Evolutionary conservation across 805 yeast genomes (phyloP).

Genomic region (Brettanomyces naardenensis): DNA sequence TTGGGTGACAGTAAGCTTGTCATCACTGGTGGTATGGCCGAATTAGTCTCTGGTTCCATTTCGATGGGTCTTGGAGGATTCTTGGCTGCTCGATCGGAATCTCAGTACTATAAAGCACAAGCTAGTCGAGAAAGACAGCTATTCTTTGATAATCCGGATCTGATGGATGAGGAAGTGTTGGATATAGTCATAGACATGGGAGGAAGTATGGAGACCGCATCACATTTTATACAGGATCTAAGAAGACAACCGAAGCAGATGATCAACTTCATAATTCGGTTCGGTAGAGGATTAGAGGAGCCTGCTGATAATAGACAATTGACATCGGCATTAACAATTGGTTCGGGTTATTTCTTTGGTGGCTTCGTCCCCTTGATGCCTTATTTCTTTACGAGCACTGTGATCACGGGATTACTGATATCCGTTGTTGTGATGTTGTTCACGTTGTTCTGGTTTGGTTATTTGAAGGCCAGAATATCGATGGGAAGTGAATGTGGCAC

Average conservation of each 20-base stretch:
- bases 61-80: conserved; percentile 98
- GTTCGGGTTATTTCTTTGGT: conserved; percentile 81
- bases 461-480: conserved; percentile 73
- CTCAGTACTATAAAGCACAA: conserved; percentile 64
- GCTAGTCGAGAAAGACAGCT: conserved; percentile 63
- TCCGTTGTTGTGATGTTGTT: conserved; percentile 77
- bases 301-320: conserved; percentile 90
- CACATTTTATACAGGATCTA: conserved; percentile 68
- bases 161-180: conserved; percentile 68
- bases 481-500: conserved; percentile 71
- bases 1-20: conserved; percentile 86
- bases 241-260: conserved; percentile 69
- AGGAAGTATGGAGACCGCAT: conserved; percentile 63
- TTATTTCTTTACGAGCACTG: conserved; percentile 74
- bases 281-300: conserved; percentile 89
- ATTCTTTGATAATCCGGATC: conserved; percentile 56
- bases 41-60: conserved; percentile 92
- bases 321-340: conserved; percentile 84
- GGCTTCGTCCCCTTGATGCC: conserved; percentile 90
- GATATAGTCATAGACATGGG: conserved; percentile 75
- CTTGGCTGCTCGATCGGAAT: conserved; percentile 87
- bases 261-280: conserved; percentile 81
- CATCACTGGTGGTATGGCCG: conserved; percentile 97
- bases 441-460: conserved; percentile 84
- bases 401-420: conserved; percentile 65